A percentile compares a stretch with the other conserved stretches of the same genome.
Evolutionary conservation across 441 rosid genomes (phyloP).

Genomic region (Brassica balearica): DNA sequence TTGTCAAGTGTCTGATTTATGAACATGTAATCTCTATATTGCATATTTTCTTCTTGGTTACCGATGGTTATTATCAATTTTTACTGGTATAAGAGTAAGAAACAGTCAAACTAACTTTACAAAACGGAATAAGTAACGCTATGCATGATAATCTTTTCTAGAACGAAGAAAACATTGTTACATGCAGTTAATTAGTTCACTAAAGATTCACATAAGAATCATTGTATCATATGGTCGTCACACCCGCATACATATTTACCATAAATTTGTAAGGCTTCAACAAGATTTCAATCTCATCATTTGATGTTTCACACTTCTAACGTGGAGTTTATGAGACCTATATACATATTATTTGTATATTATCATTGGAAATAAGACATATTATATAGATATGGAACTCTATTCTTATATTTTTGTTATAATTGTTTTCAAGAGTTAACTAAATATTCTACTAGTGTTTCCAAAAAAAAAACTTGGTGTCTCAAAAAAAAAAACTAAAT

Average conservation of each 20-base stretch:
- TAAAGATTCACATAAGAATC: too few species aligned
- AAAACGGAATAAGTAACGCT: not conserved
- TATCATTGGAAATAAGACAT: not conserved
- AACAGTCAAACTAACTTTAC: not conserved
- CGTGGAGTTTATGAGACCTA: not conserved
- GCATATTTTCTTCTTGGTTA: constrained; percentile 8
- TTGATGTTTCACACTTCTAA: constrained; percentile 12
- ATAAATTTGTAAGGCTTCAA: not conserved
- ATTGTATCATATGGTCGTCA: not conserved
- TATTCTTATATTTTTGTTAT: not conserved
- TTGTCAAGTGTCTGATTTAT: constrained; percentile 40
- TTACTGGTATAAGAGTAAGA: not conserved
- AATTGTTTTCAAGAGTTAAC: not conserved
- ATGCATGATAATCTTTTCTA: not conserved
- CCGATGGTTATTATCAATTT: not conserved
- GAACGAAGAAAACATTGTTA: not conserved
- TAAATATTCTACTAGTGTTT: not conserved
- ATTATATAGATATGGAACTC: not conserved
- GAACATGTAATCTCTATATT: constrained; percentile 34
- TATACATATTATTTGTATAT: not conserved
- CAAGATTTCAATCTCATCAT: not conserved
- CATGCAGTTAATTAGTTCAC: too few species aligned
- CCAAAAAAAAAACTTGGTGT: too few species aligned
- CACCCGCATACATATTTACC: not conserved
- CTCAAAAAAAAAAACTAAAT: not conserved